These are phyloP conservation scores for Kalmanozyma brasiliensis DNA, from an alignment of 1,284 basidiomycete genomes.

Conservation along the genomic window DNA sequence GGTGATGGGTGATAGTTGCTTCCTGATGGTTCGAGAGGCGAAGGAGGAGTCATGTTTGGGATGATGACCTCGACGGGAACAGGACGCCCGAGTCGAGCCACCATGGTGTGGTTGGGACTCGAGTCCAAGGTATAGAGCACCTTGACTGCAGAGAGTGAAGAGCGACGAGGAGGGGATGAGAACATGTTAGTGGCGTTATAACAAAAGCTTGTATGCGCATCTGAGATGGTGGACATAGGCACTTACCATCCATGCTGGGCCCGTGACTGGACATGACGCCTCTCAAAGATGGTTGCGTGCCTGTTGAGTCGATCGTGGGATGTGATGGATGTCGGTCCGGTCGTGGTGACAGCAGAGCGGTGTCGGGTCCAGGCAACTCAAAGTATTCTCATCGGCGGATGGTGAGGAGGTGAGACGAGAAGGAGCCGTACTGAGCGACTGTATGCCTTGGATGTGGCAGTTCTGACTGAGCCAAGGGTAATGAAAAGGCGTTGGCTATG, in stretches of 20 bases:
- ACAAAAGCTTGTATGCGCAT: background rate
- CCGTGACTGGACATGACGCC: constrained; percentile 54
- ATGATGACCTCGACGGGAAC: constrained; percentile 54
- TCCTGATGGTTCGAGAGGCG: constrained; percentile 17
- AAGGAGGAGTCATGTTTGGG: constrained; percentile 43
- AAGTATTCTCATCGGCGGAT: constrained; percentile 10
- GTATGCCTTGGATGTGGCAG: background rate
- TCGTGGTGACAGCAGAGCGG: constrained; percentile 1
- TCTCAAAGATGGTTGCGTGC: background rate
- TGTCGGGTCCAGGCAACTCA: constrained; percentile 1
- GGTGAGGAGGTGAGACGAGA: background rate
- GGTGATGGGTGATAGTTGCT: constrained; percentile 29
- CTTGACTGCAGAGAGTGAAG: constrained; percentile 53
- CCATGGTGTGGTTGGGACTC: constrained; percentile 61
- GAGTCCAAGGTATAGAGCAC: constrained; percentile 65
- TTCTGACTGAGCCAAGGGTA: too few relatives aligned
- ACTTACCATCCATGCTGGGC: constrained; percentile 45
- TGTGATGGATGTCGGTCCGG: constrained; percentile 4
- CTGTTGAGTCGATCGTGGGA: background rate
- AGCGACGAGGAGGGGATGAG: too few relatives aligned
- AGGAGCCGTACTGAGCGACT: too few relatives aligned
- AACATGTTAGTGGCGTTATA: constrained; percentile 4
- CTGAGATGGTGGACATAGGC: background rate
- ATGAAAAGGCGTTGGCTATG: too few relatives aligned
- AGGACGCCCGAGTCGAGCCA: constrained; percentile 51